Base-by-base conservation (phyloP, 139 green algal species). In the Micromonas commoda region DNA sequence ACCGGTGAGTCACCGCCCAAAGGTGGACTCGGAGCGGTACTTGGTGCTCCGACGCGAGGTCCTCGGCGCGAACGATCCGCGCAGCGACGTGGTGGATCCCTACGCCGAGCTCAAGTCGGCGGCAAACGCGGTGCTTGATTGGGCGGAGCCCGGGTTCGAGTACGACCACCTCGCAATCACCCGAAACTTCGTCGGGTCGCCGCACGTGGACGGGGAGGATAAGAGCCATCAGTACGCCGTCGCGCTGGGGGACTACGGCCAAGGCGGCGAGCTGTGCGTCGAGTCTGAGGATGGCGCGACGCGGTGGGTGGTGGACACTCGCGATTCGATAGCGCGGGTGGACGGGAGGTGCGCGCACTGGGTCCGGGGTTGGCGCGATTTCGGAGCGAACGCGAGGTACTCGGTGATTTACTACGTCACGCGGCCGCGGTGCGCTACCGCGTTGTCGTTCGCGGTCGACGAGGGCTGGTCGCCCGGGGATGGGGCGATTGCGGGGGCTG, bases 381-480 rank as follows among this genome's bases (percentile, higher is more conserved):
- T n/a, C 45, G 9, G 32, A 75, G 53, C 61, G 75, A n/a, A 28
- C 1, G 1, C 2, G n/a, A n/a, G 75, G 51, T 80, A 52, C 31
- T 65, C 32, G 16, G 63, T 80, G 3, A 69, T 80, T 28, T 80
- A 54, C 57, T 80, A 80, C 75, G 57, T 78, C 20, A 78, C 68
- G 23, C 19, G 28, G 2, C 23, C 24, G 52, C 60, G 20, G 37
- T 63, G 61, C 4, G 52, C 53, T 24, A 75, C 68, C 5, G 23
- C 16, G 29, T 37, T 20, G 38, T 34, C 1, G 68, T 75, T 75
- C 37, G 68, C 52, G 2, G 68, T 75, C 19, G 68, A 75, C 37
- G 37, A 64, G 29, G 29, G 3, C 20, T 75, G 60, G 20, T 13
- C 28, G 31, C 63, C 63, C 63, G 45, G 45, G 45, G 45, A 57